Base-by-base conservation (phyloP, 2,329 filamentous ascomycete genomes). In the Stachybotrys chartarum region DNA sequence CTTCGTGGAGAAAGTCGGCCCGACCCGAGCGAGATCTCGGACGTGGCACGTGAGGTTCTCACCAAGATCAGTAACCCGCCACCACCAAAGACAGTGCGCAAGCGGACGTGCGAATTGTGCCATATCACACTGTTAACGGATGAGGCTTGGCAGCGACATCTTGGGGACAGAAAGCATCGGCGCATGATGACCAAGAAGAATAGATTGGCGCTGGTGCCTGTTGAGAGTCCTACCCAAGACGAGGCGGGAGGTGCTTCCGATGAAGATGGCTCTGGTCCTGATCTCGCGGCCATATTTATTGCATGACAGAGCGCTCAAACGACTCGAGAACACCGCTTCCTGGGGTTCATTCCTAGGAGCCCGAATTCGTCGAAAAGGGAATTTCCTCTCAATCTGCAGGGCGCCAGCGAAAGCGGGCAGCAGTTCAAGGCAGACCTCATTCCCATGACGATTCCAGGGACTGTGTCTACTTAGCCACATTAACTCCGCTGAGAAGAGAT, bases 21-120 rank as follows among this genome's bases (percentile, higher is more conserved):
- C 0, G 59, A 65, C 0, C 81, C 87, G 1, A 61, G 62, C 0
- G 72, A 75, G 0, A 35, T 82, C 2, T 84, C 82, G 0, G 67
- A 72, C 1, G 69, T 73, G 6, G 81, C 82, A 12, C 64, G 68
- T 5, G 76, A 78, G 45, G 77, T 86, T 1, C 67, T 97, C 5
- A 83, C 82, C 0, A 65, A 73, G 1, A 71, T 70, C 7, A 58
- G 71, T 10, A 70, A 72, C 46, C 68, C 71, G 18, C 76, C 82
- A n/a, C 76, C 65, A 1, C 66, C 84, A 56, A 75, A 87, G 11
- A 75, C 74, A 4, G 78, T 80, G 0, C 70, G 69, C 35, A 83
- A 84, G 58, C 80, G 80, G 61, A 81, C 78, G 17, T 99, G 94
- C 64, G 84, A 90, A 3, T 61, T 85, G 1, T 99, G 94, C 66